Conservation (phyloP, 1,284 basidiomycete species). For the Stygiomarasmius scandens region DNA sequence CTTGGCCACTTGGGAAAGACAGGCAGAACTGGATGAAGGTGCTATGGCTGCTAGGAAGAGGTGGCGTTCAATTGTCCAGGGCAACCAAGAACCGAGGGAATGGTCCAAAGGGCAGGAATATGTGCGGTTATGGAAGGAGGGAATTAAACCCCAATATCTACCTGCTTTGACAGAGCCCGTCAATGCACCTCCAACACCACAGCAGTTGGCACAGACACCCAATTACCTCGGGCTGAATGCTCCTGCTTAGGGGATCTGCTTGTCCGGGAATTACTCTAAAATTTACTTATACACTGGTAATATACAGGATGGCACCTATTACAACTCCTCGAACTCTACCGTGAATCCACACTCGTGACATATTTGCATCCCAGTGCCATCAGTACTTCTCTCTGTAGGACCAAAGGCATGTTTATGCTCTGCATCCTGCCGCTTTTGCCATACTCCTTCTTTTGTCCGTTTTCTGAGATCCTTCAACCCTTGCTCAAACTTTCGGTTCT, state of each 20-base stretch:
- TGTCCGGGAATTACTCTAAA: neutral
- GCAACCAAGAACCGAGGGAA: slow-evolving; percentile 43
- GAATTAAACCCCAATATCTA: slow-evolving; percentile 65
- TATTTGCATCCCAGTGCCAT: slow-evolving; percentile 67
- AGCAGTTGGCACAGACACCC: neutral
- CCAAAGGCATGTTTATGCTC: slow-evolving; percentile 88
- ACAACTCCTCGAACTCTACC: slow-evolving; percentile 81
- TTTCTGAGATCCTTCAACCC: slow-evolving; percentile 81
- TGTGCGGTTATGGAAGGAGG: slow-evolving; percentile 69
- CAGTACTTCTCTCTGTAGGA: slow-evolving; percentile 50
- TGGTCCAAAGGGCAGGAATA: slow-evolving; percentile 77
- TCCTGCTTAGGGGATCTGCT: neutral
- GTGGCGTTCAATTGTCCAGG: slow-evolving; percentile 70
- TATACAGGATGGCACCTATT: slow-evolving; percentile 2
- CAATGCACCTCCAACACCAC: slow-evolving; percentile 8
- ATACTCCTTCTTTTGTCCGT: slow-evolving; percentile 86
- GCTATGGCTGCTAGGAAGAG: slow-evolving; percentile 69
- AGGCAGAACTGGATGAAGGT: slow-evolving; percentile 57
- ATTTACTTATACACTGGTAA: neutral
- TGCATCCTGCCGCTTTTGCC: slow-evolving; percentile 84
- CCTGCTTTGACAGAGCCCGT: slow-evolving; percentile 48
- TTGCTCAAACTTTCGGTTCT: slow-evolving; percentile 92
- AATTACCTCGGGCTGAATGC: neutral
- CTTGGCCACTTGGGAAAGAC: slow-evolving; percentile 60
- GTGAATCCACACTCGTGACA: slow-evolving; percentile 89